Conservation (phyloP, 2,329 filamentous ascomycete genomes). For the Ascosphaera apis region DNA sequence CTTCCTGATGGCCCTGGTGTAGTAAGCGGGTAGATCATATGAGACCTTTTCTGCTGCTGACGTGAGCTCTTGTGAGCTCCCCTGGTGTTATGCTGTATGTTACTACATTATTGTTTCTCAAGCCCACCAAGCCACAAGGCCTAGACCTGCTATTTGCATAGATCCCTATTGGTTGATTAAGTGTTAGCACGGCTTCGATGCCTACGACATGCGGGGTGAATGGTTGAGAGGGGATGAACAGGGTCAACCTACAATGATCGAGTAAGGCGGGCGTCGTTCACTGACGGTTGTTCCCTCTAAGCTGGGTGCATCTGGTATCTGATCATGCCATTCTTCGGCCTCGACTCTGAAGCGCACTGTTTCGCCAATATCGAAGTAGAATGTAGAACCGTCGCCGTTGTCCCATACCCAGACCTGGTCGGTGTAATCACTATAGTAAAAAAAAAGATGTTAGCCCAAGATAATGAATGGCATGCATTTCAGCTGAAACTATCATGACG, state of each 20-base stretch:
- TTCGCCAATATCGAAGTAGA: conserved; percentile 81
- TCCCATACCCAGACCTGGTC: conserved; percentile 75
- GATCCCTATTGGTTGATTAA: conserved; percentile 15
- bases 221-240: too few relatives aligned
- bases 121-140: conserved; percentile 24
- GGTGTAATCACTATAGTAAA: conserved; percentile 35
- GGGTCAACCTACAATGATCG: conserved; percentile 17
- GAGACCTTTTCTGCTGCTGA: too few relatives aligned
- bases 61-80: too few relatives aligned
- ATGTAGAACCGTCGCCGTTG: conserved; percentile 42
- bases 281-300: conserved; percentile 32
- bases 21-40: too few relatives aligned
- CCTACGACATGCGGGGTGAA: not conserved
- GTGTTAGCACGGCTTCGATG: too few relatives aligned
- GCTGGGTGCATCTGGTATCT: conserved; percentile 49
- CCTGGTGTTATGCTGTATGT: too few relatives aligned
- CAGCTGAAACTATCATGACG: conserved; percentile 16
- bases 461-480: not conserved
- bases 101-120: too few relatives aligned
- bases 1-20: too few relatives aligned
- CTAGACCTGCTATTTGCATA: conserved; percentile 24
- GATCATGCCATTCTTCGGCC: conserved; percentile 76
- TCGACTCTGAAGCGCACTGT: conserved; percentile 69
- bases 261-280: conserved; percentile 34
- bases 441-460: conserved; percentile 7